Conservation (phyloP, 2,329 filamentous ascomycete genomes). For the Septoria petroselini region DNA sequence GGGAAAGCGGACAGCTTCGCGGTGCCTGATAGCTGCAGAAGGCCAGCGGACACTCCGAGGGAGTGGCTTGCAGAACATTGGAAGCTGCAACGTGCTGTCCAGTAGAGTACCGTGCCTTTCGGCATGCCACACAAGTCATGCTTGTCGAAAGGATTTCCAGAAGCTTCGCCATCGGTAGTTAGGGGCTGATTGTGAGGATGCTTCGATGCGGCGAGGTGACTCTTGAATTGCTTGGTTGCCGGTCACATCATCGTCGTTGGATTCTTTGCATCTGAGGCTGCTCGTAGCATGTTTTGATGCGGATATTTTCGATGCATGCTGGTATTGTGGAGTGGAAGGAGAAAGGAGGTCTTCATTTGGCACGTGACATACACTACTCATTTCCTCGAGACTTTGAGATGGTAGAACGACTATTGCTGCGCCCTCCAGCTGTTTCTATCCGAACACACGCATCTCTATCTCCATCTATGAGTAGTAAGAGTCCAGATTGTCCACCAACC, state of each 20-base stretch:
- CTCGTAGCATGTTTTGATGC: too few relatives aligned
- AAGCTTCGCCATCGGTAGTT: background rate
- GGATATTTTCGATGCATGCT: too few relatives aligned
- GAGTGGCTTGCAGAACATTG: background rate
- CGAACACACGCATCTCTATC: too few relatives aligned
- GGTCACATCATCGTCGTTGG: too few relatives aligned
- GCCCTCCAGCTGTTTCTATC: background rate
- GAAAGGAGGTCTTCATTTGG: too few relatives aligned
- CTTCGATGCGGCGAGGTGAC: too few relatives aligned
- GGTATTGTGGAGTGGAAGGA: too few relatives aligned
- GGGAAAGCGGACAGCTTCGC: background rate
- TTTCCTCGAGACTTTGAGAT: too few relatives aligned
- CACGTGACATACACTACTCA: too few relatives aligned
- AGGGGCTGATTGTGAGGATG: background rate
- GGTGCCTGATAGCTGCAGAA: background rate
- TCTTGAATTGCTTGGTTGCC: background rate
- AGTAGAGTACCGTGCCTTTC: too few relatives aligned
- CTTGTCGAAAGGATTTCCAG: background rate
- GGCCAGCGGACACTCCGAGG: background rate
- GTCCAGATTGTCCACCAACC: conserved; percentile 13
- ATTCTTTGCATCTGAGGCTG: too few relatives aligned
- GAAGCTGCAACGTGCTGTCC: background rate
- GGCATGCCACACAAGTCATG: background rate
- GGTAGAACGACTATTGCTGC: too few relatives aligned
- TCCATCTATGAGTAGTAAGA: conserved; percentile 11